Percentiles rank a stretch among this genome's conserved stretches.
Evolutionary conservation across 768 basidiomycete species (phyloP).

Genomic region (Agaricus sinodeliciosus): DNA sequence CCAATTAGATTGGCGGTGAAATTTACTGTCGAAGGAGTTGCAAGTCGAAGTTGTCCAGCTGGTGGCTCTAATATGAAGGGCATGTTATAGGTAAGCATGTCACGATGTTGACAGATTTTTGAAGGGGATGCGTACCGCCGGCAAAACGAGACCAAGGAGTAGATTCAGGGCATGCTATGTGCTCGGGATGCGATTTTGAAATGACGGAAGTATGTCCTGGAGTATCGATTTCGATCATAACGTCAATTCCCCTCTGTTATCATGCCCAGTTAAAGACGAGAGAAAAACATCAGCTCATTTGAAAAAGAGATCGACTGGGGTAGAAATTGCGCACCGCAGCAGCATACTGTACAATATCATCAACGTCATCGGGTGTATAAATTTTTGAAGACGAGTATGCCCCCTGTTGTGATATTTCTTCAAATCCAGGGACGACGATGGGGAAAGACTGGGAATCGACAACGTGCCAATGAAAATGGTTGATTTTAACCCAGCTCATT

Average conservation of each 20-base stretch:
- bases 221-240: conserved; percentile 72
- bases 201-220: conserved; percentile 80
- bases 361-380: conserved; percentile 52
- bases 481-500: conserved; percentile 78
- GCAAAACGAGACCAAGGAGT: conserved; percentile 60
- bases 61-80: conserved; percentile 52
- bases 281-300: not conserved
- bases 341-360: conserved; percentile 60
- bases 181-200: conserved; percentile 61
- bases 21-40: conserved; percentile 46
- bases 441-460: conserved; percentile 82
- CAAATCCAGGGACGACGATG: conserved; percentile 52
- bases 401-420: conserved; percentile 53
- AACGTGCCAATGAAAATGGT: conserved; percentile 81
- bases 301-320: not conserved
- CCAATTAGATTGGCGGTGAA: conserved; percentile 53
- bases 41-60: conserved; percentile 76
- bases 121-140: conserved; percentile 24
- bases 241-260: conserved; percentile 68
- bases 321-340: conserved; percentile 43
- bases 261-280: not conserved
- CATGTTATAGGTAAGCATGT: not conserved
- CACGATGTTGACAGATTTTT: not conserved
- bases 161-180: conserved; percentile 60
- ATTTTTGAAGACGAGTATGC: conserved; percentile 55